Base-by-base conservation (phyloP, 2,329 filamentous ascomycete species). In the Colletotrichum musae region DNA sequence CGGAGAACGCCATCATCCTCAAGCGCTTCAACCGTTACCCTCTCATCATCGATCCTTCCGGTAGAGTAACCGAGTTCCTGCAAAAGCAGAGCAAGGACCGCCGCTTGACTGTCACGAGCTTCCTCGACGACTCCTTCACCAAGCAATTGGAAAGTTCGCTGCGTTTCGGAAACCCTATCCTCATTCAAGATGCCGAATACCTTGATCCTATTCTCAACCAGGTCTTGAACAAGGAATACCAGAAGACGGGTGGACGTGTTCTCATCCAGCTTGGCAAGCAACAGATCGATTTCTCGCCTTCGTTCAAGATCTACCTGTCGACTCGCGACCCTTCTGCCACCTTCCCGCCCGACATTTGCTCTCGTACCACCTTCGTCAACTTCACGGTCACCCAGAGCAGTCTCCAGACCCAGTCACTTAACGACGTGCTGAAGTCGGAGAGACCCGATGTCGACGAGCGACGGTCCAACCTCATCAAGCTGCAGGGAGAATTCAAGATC, bases 371-470 rank as follows among this genome's bases (percentile, higher is more conserved):
- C 0, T 97, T 99, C 82, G 96, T 99, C 87, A 99, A 99, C 83
- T 99, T 99, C 75, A 98, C 97, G 1, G 95, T 99, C 72, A 99
- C 96, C 5, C 95, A 98, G 83, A 98, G 96, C 88, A 98, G 95
- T 86, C 87, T 99, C 77, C 96, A 97, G 83, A 98, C 96, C 2
- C 96, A 99, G 81, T 98, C 96, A 1, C 89, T 99, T 74, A 98
- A 98, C 74, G 95, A 99, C 72, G 96, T 98, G 41, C 89, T 99
- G 77, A 98, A 98, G 81, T 97, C 95, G 15, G 96, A 99, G 85
- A 91, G 97, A 64, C 96, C 97, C 4, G 96, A 99, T 82, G 94
- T 99, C 18, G 96, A 99, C 78, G 95, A 98, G 85, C 90, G 96
- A 72, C 91, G 96, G 66, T 97, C 95, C 43, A 98, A 99, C 79